Base-by-base conservation (phyloP, 352 stramenopile genomes). In the Salisapilia sapeloensis region DNA sequence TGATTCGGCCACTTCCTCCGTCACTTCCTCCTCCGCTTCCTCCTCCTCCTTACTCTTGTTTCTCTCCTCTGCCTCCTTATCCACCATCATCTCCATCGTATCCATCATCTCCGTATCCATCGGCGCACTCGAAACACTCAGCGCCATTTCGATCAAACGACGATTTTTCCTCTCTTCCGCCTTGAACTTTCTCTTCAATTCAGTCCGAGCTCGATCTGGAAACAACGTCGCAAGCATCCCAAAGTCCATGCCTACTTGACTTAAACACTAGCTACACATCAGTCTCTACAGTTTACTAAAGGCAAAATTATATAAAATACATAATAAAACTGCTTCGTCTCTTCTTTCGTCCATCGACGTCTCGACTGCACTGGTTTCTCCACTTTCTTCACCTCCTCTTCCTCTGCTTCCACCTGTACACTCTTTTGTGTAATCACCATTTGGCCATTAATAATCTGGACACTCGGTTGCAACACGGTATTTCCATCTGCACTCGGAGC, bases 261-360 rank as follows among this genome's bases (percentile, higher is more conserved):
- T 90, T 11, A 90, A 41, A 22, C 67, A 83, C 60, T 74, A 15
- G 13, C 17, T 20, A 36, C 13, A 13, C 24, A 15, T 20, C 16
- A 29, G 14, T 3, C 16, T n/a, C 13, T 10, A n/a, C 16, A n/a
- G 11, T 19, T 15, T 13, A 3, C 15, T 19, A 4, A 18, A 30
- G 12, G 12, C 15, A 14, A 1, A 32, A 8, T 8, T 14, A 21
- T 29, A 2, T 11, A 27, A 16, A 20, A 26, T 42, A 74, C 60
- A 40, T 90, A 90, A 42, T 84, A 90, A 36, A 90, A 90, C 35
- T 90, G 70, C 48, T 85, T 86, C 1, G 74, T 90, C 33, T 90
- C 74, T 6, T 83, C 62, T 45, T 85, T 80, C 14, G 48, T 48
- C 74, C 74, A 90, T 16, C 74, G 42, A 17, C n/a, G n/a, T n/a